Conservation (phyloP, 495 filamentous ascomycete species). For the Hypoxylon fragiforme region DNA sequence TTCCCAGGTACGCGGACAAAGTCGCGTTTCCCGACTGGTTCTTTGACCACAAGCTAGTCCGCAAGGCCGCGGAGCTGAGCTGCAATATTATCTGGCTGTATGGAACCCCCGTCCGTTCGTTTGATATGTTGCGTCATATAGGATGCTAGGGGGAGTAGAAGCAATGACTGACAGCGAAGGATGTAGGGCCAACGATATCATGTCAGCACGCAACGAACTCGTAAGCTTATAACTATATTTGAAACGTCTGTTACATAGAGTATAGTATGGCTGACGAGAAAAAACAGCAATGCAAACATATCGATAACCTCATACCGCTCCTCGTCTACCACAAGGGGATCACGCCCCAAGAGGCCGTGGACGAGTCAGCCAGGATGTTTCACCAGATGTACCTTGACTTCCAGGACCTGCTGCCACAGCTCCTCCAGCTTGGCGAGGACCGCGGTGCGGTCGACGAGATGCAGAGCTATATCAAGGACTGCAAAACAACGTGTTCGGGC, state of each 20-base stretch:
- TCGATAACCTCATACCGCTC: slow-evolving; percentile 17
- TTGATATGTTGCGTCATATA: not conserved
- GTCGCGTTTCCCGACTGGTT: slow-evolving; percentile 13
- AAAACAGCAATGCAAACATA: slow-evolving; percentile 10
- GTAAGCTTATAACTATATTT: slow-evolving; percentile 2
- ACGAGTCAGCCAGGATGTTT: not conserved
- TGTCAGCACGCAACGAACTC: slow-evolving; percentile 11
- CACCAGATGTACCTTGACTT: slow-evolving; percentile 13
- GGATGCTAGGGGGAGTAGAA: too few relatives aligned
- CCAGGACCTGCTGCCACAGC: slow-evolving; percentile 5
- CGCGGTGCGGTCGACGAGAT: slow-evolving; percentile 2
- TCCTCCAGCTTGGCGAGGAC: slow-evolving; percentile 7
- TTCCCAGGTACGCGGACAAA: slow-evolving; percentile 5
- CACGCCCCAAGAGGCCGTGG: slow-evolving; percentile 14
- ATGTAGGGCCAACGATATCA: slow-evolving; percentile 11
- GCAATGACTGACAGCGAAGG: too few relatives aligned
- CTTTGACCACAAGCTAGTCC: slow-evolving; percentile 3
- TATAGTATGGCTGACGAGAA: too few relatives aligned
- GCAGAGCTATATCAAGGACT: slow-evolving; percentile 9
- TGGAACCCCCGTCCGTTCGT: not conserved
- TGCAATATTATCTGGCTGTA: slow-evolving; percentile 11
- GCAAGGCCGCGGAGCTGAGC: slow-evolving; percentile 2
- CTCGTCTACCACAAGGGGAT: slow-evolving; percentile 6
- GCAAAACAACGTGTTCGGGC: slow-evolving; percentile 5
- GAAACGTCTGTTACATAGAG: not conserved